Evolutionary conservation across 2,329 filamentous ascomycete species (phyloP).

Genomic region (Pseudogymnoascus sp.): DNA sequence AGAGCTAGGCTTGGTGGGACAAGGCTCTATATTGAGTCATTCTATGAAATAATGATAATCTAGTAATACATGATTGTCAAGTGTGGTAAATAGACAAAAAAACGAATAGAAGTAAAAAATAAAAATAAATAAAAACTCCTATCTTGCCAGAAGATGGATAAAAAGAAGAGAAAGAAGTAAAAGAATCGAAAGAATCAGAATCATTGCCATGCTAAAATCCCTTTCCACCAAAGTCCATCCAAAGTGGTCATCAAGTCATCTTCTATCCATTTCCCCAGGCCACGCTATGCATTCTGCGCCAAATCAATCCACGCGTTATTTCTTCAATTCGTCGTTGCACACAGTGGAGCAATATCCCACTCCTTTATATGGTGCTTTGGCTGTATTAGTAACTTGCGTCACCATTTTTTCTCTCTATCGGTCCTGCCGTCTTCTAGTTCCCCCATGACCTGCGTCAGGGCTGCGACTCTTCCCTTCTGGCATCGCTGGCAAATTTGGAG

Average conservation of each 20-base stretch:
- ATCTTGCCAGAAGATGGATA: constrained; percentile 19
- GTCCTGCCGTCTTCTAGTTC: constrained; percentile 4
- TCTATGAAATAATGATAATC: constrained; percentile 6
- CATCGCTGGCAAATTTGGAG: neutral
- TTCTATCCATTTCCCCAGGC: neutral
- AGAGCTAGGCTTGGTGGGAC: neutral
- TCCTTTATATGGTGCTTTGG: neutral
- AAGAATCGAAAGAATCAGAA: neutral
- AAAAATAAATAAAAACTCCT: constrained; percentile 15
- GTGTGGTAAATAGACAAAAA: constrained; percentile 19
- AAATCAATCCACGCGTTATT: neutral
- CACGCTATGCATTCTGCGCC: constrained; percentile 3
- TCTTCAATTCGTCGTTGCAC: neutral
- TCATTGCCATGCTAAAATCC: neutral
- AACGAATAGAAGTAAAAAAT: constrained; percentile 14
- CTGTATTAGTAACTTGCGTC: neutral
- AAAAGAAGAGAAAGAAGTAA: neutral
- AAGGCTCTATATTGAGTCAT: neutral
- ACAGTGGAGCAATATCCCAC: neutral
- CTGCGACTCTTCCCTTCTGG: constrained; percentile 1
- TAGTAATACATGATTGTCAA: constrained; percentile 11
- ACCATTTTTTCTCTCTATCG: neutral
- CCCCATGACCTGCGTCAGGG: neutral
- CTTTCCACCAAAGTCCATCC: neutral
- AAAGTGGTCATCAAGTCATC: neutral